Conservation (phyloP, 2,329 filamentous ascomycete species). For the Aspergillus texensis region DNA sequence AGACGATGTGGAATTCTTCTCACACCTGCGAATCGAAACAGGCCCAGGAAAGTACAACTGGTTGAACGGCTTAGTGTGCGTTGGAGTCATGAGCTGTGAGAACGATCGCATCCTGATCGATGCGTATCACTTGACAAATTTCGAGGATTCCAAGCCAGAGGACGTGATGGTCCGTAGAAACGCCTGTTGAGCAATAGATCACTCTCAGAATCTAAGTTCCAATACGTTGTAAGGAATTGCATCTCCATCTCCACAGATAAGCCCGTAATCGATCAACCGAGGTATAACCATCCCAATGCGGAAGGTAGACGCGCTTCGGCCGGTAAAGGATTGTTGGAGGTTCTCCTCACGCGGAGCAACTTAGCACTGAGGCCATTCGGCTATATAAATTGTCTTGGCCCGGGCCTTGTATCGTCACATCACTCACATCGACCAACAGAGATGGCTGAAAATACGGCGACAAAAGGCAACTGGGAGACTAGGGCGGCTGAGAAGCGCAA, state of each 20-base stretch:
- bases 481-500: conserved; percentile 30
- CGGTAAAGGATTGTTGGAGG: no score
- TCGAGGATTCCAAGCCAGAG: conserved; percentile 21
- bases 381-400: not conserved
- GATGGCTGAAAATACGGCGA: conserved; percentile 16
- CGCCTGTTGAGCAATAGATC: not conserved
- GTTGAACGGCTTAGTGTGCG: conserved; percentile 29
- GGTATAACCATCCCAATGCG: not conserved
- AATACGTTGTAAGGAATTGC: not conserved
- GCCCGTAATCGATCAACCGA: not conserved
- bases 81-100: conserved; percentile 27
- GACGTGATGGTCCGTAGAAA: conserved; percentile 21
- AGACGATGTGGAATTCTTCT: conserved; percentile 31
- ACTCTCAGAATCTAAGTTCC: not conserved
- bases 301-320: not conserved
- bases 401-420: no score
- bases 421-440: no score
- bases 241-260: not conserved
- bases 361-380: not conserved
- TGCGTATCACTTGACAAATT: conserved; percentile 29
- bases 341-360: not conserved
- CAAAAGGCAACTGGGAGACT: conserved; percentile 21
- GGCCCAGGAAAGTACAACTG: conserved; percentile 27
- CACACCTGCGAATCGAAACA: conserved; percentile 26
- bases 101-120: conserved; percentile 27